Conservation (phyloP, 345 rosid species). For the Arabis hirsuta region DNA sequence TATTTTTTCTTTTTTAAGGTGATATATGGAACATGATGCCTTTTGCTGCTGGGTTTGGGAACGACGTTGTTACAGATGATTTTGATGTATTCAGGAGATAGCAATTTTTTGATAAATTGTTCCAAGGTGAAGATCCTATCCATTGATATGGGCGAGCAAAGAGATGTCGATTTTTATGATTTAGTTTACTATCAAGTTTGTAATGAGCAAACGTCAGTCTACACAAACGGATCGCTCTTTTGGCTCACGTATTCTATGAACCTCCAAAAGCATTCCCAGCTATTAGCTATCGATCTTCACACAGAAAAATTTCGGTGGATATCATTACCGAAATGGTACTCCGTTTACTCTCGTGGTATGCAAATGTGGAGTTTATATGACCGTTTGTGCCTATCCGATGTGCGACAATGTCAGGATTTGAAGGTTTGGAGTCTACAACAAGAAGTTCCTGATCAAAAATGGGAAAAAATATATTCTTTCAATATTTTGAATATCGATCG, state of each 20-base stretch:
- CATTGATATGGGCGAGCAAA: neutral
- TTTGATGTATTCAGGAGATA: neutral
- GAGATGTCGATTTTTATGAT: neutral
- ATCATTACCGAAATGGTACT: neutral
- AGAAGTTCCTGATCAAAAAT: neutral
- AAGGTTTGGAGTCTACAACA: neutral
- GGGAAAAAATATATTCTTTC: neutral
- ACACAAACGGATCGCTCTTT: neutral
- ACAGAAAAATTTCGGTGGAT: neutral
- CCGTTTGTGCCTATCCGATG: no score
- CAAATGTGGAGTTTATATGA: no score
- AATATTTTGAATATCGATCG: neutral
- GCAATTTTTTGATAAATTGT: no score
- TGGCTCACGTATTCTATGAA: neutral
- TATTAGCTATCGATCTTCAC: constrained; percentile 5
- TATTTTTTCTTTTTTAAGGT: neutral
- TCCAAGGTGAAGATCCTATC: neutral
- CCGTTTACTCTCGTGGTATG: no score
- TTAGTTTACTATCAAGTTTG: neutral
- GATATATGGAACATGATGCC: neutral
- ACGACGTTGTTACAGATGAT: neutral
- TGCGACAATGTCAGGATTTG: no score
- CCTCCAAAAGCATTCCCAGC: neutral
- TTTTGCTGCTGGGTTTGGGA: neutral
- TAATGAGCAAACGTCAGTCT: neutral